phyloP scores from a whole-genome alignment of 225 moss, liverwort and hornwort species.

The Bryum argenteum region DNA sequence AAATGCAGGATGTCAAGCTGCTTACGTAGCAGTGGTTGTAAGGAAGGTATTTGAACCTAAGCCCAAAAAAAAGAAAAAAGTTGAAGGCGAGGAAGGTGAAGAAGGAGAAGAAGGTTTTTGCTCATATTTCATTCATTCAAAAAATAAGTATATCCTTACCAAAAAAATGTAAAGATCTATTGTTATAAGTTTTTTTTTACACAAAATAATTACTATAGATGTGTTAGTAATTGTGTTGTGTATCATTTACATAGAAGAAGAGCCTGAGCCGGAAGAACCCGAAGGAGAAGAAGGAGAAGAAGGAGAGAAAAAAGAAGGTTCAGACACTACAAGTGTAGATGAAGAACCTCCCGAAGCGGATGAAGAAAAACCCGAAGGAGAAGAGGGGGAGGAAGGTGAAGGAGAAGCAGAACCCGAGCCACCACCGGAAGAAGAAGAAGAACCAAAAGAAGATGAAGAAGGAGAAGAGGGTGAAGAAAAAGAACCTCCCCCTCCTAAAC shows the following conservation, averaged over 20 bases:
- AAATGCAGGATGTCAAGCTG: constrained; percentile 52
- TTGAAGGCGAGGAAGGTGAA: constrained; percentile 33
- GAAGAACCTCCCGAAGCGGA: constrained; percentile 38
- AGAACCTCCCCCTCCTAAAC: constrained; percentile 38
- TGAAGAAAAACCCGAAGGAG: constrained; percentile 15
- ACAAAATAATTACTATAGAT: no score
- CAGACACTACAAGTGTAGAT: constrained; percentile 49
- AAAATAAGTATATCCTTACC: neutral
- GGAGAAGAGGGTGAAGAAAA: constrained; percentile 20
- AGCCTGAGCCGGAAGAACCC: constrained; percentile 30
- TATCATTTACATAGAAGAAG: neutral
- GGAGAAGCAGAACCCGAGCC: neutral
- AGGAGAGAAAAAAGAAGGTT: constrained; percentile 25
- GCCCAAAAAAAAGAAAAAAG: constrained; percentile 17
- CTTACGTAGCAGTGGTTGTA: constrained; percentile 60
- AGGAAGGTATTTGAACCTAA: constrained; percentile 79
- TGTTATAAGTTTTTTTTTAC: no score
- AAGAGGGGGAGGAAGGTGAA: constrained; percentile 25
- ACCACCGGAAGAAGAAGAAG: neutral
- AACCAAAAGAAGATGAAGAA: neutral
- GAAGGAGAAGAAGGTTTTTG: constrained; percentile 26
- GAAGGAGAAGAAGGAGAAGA: constrained; percentile 44
- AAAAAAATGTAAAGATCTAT: neutral
- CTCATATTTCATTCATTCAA: rapidly evolving
- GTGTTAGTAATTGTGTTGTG: neutral